Base-by-base conservation (phyloP, 306 rosid species). In the Quercus ilex region DNA sequence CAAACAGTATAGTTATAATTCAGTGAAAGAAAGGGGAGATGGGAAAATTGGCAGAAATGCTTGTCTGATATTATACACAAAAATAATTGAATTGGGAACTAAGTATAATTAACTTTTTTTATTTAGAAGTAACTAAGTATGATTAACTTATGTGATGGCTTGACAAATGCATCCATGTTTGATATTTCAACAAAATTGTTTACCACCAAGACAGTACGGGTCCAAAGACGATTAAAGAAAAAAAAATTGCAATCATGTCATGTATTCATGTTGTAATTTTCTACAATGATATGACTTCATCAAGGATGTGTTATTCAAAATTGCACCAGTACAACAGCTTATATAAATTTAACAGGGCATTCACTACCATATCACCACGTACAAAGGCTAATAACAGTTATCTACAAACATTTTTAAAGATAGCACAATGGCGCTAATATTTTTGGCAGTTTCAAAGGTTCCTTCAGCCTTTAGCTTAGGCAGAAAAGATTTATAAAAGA, bases 21-120 rank as follows among this genome's bases (percentile, higher is more conserved):
- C 49, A 2, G 10, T 6, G 11, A 41, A 9, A 41, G 10, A 41
- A 41, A 2, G 5, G 12, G 49, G 5, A 41, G 11, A 41, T 41
- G 30, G n/a, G 13, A 43, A 69, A 70, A 69, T 35, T 58, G 62
- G 63, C 62, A 7, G 41, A 71, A 75, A 71, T 74, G 73, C 21
- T 6, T 57, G 12, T 57, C 20, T 20, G 21, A 20, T n/a, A 7
- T 41, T 7, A 41, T 41, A 41, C 33, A 31, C 33, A 31, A 31
- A 31, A 31, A 41, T 41, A 57, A 57, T n/a, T 57, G 13, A 18
- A 57, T 57, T 11, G 10, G 4, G 25, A 57, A 57, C 63, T 57
- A 19, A 7, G 63, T 57, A 9, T 9, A 5, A 57, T 11, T 20
- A 20, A 20, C 20, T 57, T 57, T 31, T 31, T 31, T 31, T 31